These are phyloP conservation scores for Neurospora africana DNA, from an alignment of 495 filamentous ascomycete species.

Conservation along the genomic window DNA sequence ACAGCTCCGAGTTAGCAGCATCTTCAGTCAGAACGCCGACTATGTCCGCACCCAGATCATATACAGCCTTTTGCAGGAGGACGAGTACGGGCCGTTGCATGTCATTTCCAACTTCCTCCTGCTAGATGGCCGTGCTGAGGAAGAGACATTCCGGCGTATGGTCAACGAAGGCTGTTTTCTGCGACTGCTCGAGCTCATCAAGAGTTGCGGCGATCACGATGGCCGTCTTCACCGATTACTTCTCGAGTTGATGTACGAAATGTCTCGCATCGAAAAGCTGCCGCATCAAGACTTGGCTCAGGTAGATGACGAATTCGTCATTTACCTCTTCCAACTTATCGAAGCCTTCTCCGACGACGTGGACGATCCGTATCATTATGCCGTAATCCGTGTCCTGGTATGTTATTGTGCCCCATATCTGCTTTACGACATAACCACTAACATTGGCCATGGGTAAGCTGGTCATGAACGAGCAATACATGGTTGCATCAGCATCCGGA, in stretches of 20 bases:
- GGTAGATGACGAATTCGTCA: conserved; percentile 77
- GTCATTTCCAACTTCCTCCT: conserved; percentile 79
- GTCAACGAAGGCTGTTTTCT: conserved; percentile 75
- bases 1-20: conserved; percentile 59
- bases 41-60: conserved; percentile 92
- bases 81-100: conserved; percentile 66
- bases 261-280: conserved; percentile 84
- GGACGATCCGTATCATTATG: conserved; percentile 93
- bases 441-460: conserved; percentile 43
- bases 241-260: conserved; percentile 89
- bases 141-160: conserved; percentile 74
- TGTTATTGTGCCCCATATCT: conserved; percentile 10
- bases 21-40: conserved; percentile 65
- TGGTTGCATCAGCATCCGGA: conserved; percentile 59
- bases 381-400: conserved; percentile 86
- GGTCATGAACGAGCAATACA: conserved; percentile 96
- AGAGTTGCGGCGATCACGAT: conserved; percentile 50
- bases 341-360: conserved; percentile 82
- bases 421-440: not conserved
- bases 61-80: conserved; percentile 85
- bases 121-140: conserved; percentile 74
- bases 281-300: conserved; percentile 65
- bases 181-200: conserved; percentile 73
- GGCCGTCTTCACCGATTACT: conserved; percentile 66
- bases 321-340: conserved; percentile 76